Conservation (phyloP, 2,329 filamentous ascomycete genomes). For the Xylariales sp. region DNA sequence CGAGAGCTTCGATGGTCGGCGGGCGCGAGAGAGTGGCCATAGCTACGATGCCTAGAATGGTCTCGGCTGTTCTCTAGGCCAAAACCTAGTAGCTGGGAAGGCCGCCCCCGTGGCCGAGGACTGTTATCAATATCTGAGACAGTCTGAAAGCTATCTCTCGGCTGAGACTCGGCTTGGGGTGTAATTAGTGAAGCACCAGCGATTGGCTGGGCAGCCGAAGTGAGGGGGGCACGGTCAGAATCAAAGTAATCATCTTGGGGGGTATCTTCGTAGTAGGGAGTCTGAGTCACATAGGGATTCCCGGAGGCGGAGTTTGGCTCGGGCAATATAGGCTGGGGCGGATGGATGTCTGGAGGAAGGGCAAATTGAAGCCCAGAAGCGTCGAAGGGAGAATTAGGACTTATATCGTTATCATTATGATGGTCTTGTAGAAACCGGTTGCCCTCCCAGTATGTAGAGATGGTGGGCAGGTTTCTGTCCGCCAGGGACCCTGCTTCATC, state of each 20-base stretch:
- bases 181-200: constrained; percentile 59
- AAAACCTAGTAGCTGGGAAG: constrained; percentile 64
- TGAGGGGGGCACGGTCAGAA: constrained; percentile 69
- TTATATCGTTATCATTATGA: constrained; percentile 50
- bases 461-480: constrained; percentile 53
- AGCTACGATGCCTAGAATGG: constrained; percentile 64
- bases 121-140: constrained; percentile 65
- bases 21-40: constrained; percentile 67
- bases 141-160: constrained; percentile 68
- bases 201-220: constrained; percentile 66
- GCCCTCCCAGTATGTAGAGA: constrained; percentile 66
- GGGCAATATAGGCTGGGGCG: constrained; percentile 46
- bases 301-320: constrained; percentile 44
- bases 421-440: constrained; percentile 54
- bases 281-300: constrained; percentile 50
- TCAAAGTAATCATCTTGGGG: constrained; percentile 59
- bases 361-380: constrained; percentile 65
- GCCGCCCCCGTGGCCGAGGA: constrained; percentile 58
- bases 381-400: constrained; percentile 64
- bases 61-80: constrained; percentile 69
- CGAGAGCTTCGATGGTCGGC: constrained; percentile 67
- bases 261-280: constrained; percentile 57
- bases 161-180: constrained; percentile 54
- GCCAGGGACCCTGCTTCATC: constrained; percentile 41
- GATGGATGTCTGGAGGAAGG: constrained; percentile 63